Base-by-base conservation (phyloP, 2,329 filamentous ascomycete genomes). In the Epichloe brachyelytri region DNA sequence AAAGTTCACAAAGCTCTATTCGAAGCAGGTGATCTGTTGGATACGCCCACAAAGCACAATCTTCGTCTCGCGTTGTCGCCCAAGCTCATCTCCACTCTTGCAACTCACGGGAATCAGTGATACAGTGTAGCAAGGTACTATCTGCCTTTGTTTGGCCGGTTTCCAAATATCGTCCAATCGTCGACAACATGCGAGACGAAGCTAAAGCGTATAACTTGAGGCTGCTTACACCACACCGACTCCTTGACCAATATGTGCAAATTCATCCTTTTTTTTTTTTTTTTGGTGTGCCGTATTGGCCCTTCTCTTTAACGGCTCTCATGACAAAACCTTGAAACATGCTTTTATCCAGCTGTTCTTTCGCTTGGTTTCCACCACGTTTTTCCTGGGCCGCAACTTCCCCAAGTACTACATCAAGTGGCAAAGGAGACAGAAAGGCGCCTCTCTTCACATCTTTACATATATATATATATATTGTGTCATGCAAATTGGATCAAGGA, bases 1-100 rank as follows among this genome's bases (percentile, higher is more conserved):
- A 83, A 65, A 75, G 70, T 60, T 82, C 79, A 56, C 73, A 75
- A 62, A 72, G 78, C 54, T 80, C 76, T 48, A 63, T 70, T 41
- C 70, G 71, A 59, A 77, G 73, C 60, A 71, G 74, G 66, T 74
- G 70, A 69, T 71, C 65, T 26, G 47, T 20, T 5, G 34, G 14
- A n/a, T 10, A 30, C 19, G 33, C 39, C 20, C 20, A 11, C 15
- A 15, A 49, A 30, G 38, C 12, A 49, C 10, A 30, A 15, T 11
- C 5, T n/a, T 40, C 8, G 30, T 39, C 36, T 40, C 20, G 5
- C 30, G 14, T 22, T 20, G 39, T 22, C 39, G 10, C 14, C 33
- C 44, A 46, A 34, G 30, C 33, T 37, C 10, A n/a, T 11, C 6
- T 37, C 6, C 30, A 11, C 30, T 33, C 33, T 11, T 22, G 17